Base-by-base conservation (phyloP, 2,329 filamentous ascomycete genomes). In the Verticillium albo-atrum region DNA sequence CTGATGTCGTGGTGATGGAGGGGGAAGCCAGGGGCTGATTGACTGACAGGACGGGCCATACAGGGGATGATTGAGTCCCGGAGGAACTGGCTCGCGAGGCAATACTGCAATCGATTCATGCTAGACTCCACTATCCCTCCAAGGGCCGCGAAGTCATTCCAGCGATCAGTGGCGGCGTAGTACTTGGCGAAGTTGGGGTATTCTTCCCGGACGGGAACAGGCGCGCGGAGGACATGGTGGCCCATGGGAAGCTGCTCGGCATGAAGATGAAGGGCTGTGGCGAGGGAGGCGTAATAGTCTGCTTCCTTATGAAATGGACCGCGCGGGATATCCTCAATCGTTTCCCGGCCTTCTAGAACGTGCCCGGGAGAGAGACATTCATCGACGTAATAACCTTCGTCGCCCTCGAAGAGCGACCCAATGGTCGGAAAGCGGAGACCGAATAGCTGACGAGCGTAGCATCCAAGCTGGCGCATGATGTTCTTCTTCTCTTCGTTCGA, bases 351-450 rank as follows among this genome's bases (percentile, higher is more conserved):
- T 30, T 63, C 59, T 42, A 61, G 54, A 35, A 61, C 42, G 50
- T 57, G 56, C 14, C 58, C 55, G 5, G 62, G 63, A 51, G 62
- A 62, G 55, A 63, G 60, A 54, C 58, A 63, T 60, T 62, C 60
- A 17, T 58, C 63, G 32, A 65, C 55, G 32, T 54, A 62, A 58
- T 59, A 66, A 37, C 55, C 52, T 9, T 61, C 58, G n/a, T 66
- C 55, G n/a, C 63, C 59, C 59, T 72, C 64, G 34, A 70, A 68
- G 26, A 71, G 63, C 25, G 67, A 72, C 34, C 68, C 67, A 6
- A 71, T 68, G 47, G 58, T 65, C 34, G 67, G 62, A 55, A 72
- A 69, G 12, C 63, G 62, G 54, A 70, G 56, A 37, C 64, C 60
- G 23, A 60, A 70, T 59, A 72, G 60, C 42, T 71, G 65, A 53